A percentile compares a stretch with the other conserved stretches of the same genome.
These are phyloP conservation scores for Brassica napus DNA, from an alignment of 345 rosid genomes.

Conservation along the genomic window DNA sequence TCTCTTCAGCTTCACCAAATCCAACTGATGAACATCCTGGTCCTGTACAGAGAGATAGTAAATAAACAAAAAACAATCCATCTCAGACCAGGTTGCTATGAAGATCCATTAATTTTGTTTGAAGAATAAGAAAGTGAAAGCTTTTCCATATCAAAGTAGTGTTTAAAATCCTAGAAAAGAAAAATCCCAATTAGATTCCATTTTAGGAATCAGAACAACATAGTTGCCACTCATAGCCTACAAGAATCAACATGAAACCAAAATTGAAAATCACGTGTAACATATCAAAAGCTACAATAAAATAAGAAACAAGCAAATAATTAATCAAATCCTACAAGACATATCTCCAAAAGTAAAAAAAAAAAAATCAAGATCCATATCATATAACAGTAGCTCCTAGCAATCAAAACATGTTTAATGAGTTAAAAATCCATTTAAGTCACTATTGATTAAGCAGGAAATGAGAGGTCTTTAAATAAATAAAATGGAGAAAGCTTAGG, in stretches of 20 bases:
- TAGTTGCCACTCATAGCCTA: neutral
- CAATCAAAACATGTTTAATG: neutral
- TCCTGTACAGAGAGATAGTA: conserved; percentile 44
- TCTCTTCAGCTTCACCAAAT: conserved; percentile 86
- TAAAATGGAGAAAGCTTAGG: neutral
- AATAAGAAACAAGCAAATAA: neutral
- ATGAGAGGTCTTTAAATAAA: too few species aligned
- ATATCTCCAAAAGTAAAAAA: neutral
- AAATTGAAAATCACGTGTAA: conserved; percentile 2
- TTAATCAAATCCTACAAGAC: neutral
- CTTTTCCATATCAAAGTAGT: neutral
- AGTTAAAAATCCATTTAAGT: neutral
- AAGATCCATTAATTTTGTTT: neutral
- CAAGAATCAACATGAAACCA: neutral
- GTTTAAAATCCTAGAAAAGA: neutral
- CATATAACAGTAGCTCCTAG: neutral
- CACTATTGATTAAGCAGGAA: neutral
- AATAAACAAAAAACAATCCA: neutral
- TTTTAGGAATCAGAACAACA: conserved; percentile 1
- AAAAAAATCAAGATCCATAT: conserved; percentile 8
- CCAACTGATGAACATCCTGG: conserved; percentile 98
- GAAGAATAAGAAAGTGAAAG: neutral
- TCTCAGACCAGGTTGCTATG: conserved; percentile 18
- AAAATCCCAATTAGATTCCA: neutral
- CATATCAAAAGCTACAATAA: neutral